phyloP scores from a whole-genome alignment of 2,329 filamentous ascomycete species.

The Fusarium illudens region DNA sequence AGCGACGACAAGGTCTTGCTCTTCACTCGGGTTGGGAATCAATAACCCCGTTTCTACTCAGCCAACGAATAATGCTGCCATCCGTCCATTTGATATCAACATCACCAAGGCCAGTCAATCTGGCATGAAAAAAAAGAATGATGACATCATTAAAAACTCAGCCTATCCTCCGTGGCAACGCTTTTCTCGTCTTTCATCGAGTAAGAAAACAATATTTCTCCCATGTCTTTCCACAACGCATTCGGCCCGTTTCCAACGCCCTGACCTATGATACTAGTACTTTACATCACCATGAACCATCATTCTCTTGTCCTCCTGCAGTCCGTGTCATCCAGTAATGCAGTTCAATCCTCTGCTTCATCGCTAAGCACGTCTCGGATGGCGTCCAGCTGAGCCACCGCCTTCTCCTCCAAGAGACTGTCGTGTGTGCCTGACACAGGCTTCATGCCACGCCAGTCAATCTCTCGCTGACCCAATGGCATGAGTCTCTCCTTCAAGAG shows the following conservation, averaged over 20 bases:
- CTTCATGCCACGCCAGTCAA: slow-evolving; percentile 64
- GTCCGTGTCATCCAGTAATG: slow-evolving; percentile 5
- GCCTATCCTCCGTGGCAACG: not conserved
- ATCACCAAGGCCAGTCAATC: not conserved
- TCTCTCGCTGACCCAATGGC: slow-evolving; percentile 76
- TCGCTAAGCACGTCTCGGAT: slow-evolving; percentile 65
- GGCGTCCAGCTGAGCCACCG: slow-evolving; percentile 73
- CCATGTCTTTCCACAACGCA: slow-evolving; percentile 33
- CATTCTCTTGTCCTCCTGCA: slow-evolving; percentile 22
- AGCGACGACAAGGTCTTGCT: slow-evolving; percentile 1
- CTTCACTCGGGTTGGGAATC: slow-evolving; percentile 12
- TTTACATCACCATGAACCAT: slow-evolving; percentile 33
- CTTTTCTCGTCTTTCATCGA: slow-evolving; percentile 3
- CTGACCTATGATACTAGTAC: slow-evolving; percentile 35
- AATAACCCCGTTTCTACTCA: slow-evolving; percentile 24
- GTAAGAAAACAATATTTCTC: slow-evolving; percentile 21
- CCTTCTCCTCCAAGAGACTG: slow-evolving; percentile 78
- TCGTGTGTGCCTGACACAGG: slow-evolving; percentile 54
- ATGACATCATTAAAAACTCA: slow-evolving; percentile 3
- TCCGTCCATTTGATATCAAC: not conserved
- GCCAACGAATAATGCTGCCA: not conserved
- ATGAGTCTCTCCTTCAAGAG: slow-evolving; percentile 77
- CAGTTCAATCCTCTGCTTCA: slow-evolving; percentile 54
- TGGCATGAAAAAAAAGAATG: not conserved
- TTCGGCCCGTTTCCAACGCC: slow-evolving; percentile 39